Evolutionary conservation across 495 filamentous ascomycete species (phyloP), one percentile per base, ranked within the genome.

Genomic region (Chaetomium cochliodes): DNA sequence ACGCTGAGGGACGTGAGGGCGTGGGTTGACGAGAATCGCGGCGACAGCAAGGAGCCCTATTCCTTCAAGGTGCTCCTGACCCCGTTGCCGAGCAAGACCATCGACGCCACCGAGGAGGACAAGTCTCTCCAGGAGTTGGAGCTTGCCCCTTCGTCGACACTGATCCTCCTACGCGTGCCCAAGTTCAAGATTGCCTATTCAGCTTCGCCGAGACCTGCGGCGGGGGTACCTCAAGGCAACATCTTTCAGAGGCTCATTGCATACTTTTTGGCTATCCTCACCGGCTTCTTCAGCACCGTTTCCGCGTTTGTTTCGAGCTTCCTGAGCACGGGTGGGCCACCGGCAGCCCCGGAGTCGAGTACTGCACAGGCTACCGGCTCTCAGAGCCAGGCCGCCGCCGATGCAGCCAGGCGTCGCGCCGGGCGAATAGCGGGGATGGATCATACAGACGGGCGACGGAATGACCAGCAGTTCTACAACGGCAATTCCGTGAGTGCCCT

Each of bases 51-150:
- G 58, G 51, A 56, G 37, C 88, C 90, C 3, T 98, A 92, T 73
- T 89, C 85, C 37, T 92, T 98, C 76, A 92, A 92, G 69, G 86
- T 93, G 41, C 87, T 97, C 37, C 79, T 94, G 1, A 86, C 90
- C 0, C 94, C 93, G 1, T 76, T 84, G 15, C 92, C 91, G 3
- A 94, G 87, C 70, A 86, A 83, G 57, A 85, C 83, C 8, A 83
- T 98, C 57, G 85, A 86, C 47, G 80, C 88, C 8, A 77, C 84
- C 1, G 92, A 97, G 47, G 94, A 97, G 72, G 82, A 82, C 37
- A 79, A 86, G 49, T 80, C 82, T 0, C 81, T 97, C 0, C 73
- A 77, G 15, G 85, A 87, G 2, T 78, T 97, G 16, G 88, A 85
- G 11, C 79, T 96, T 2, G 80, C 84, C 7, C 92, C 93, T 0